These are phyloP conservation scores for Colletotrichum horii DNA, from an alignment of 2,329 filamentous ascomycete species.

Conservation along the genomic window DNA sequence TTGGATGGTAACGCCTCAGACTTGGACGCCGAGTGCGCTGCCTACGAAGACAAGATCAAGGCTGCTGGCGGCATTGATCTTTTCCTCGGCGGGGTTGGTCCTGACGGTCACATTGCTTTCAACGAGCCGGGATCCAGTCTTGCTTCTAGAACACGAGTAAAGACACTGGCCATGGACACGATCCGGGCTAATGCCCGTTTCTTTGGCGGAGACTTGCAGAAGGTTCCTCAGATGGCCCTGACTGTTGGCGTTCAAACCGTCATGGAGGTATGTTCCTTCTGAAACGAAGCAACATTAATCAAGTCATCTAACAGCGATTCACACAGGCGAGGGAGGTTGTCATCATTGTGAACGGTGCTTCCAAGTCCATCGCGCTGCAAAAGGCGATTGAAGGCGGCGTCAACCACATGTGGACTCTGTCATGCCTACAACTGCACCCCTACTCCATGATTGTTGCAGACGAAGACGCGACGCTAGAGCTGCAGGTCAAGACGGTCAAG, in stretches of 20 bases:
- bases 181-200: conserved; percentile 78
- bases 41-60: conserved; percentile 74
- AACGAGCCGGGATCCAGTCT: conserved; percentile 80
- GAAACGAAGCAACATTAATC: conserved; percentile 36
- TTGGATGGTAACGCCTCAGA: conserved; percentile 75
- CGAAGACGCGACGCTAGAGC: conserved; percentile 70
- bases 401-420: conserved; percentile 83
- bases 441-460: conserved; percentile 78
- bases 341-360: conserved; percentile 74
- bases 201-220: conserved; percentile 24
- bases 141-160: conserved; percentile 73
- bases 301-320: conserved; percentile 61
- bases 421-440: conserved; percentile 73
- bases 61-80: conserved; percentile 75
- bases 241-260: conserved; percentile 43
- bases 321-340: conserved; percentile 73
- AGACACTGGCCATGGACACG: conserved; percentile 80
- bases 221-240: conserved; percentile 26
- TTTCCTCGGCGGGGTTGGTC: conserved; percentile 78
- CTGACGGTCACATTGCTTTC: conserved; percentile 82
- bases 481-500: conserved; percentile 70
- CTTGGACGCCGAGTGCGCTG: conserved; percentile 72
- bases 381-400: conserved; percentile 76
- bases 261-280: conserved; percentile 54
- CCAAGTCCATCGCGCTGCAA: conserved; percentile 75